Evolutionary conservation across 768 basidiomycete genomes (phyloP).

Genomic region (Leccinum subgranulosum): DNA sequence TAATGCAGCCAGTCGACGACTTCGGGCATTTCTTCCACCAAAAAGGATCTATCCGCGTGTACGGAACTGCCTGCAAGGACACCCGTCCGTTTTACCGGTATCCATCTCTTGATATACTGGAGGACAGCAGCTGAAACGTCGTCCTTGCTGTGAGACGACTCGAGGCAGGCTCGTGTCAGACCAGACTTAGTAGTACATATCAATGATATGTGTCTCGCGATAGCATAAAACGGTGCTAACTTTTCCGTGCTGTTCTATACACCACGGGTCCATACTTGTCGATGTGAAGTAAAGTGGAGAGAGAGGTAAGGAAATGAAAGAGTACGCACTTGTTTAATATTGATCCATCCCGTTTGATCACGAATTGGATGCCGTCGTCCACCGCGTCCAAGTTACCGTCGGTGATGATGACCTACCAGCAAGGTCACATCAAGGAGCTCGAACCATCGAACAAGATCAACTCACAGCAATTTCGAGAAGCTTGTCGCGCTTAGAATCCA

Average conservation of each 20-base stretch:
- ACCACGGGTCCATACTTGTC: conserved; percentile 85
- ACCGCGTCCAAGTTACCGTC: conserved; percentile 78
- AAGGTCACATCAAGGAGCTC: not conserved
- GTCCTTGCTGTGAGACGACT: conserved; percentile 61
- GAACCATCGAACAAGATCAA: not conserved
- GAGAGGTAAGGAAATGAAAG: not conserved
- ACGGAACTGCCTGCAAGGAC: conserved; percentile 88
- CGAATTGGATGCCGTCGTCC: conserved; percentile 75
- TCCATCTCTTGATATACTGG: conserved; percentile 80
- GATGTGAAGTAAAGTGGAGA: not conserved
- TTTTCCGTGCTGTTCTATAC: conserved; percentile 72
- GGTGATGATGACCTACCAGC: conserved; percentile 76
- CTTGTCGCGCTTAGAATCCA: conserved; percentile 62
- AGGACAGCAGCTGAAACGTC: conserved; percentile 61
- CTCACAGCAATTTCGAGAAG: conserved; percentile 74
- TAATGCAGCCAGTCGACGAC: conserved; percentile 80
- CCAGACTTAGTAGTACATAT: conserved; percentile 55
- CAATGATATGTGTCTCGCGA: not conserved
- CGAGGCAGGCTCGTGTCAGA: conserved; percentile 73
- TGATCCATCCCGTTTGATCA: conserved; percentile 70
- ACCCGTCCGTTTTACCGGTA: conserved; percentile 59
- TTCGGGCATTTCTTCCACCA: conserved; percentile 77
- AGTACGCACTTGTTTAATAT: conserved; percentile 62
- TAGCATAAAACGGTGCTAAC: conserved; percentile 37
- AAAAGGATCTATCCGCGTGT: conserved; percentile 73